Base-by-base conservation (phyloP, 1,284 basidiomycete species). In the Butyriboletus appendiculatus region DNA sequence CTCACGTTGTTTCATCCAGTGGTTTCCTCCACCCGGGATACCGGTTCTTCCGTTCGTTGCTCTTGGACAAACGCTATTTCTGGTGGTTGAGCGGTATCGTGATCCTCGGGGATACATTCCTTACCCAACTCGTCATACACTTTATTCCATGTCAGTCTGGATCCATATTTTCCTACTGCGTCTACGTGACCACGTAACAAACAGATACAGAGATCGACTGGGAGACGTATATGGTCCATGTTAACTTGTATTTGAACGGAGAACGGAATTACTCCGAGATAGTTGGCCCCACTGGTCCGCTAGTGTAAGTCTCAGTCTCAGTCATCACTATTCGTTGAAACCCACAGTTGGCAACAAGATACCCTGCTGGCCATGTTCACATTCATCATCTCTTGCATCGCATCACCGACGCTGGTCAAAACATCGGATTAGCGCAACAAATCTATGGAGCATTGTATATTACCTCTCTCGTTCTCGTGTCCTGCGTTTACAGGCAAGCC, bases 141-240 rank as follows among this genome's bases (percentile, higher is more conserved):
- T 88, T 86, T 67, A 78, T 96, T 50, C 80, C 88, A 59, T 97
- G 94, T 96, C 62, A 75, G 89, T 76, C 43, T 12, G 47, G 49
- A 45, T 48, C 43, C 22, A 46, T 49, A 50, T 30, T 34, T 48
- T 45, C 50, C 45, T 55, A n/a, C 45, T 55, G 16, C 45, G 41
- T 26, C 39, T 37, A 30, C 43, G 40, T 62, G 48, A 64, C 67
- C 47, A 46, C 61, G 37, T 40, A 44, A 54, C 43, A 52, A 56
- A 49, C 73, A 96, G 94, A 96, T 75, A 99, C 97, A n/a, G 96
- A 99, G 74, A 99, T 99, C 65, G 97, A 99, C 75, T 99, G 91
- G 84, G 81, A 86, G 67, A 96, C 95, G 0, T 97, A 97, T 66
- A 89, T 96, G 82, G 79, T 89, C 55, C 97, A 99, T 58, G 82